Conservation (phyloP, 1,139 yeast species). For the Yamadazyma membranifaciens region DNA sequence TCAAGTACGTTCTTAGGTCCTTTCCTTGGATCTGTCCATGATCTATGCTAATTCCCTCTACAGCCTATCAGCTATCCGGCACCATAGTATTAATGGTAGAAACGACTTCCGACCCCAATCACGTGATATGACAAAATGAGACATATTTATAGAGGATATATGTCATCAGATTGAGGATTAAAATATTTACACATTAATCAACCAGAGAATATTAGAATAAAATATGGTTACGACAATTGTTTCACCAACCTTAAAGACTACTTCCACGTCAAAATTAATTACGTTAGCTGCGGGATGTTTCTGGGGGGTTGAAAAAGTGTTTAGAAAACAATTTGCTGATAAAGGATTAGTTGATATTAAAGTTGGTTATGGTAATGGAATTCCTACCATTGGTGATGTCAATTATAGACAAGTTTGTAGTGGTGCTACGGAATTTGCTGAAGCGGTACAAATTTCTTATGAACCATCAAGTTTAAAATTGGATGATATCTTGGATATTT, state of each 20-base stretch:
- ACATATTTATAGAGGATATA: background rate
- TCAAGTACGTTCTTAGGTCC: too few species aligned
- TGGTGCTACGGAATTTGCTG: conserved; percentile 72
- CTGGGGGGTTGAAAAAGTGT: conserved; percentile 94
- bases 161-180: conserved; percentile 1
- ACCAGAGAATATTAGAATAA: background rate
- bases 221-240: conserved; percentile 17
- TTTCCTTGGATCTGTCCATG: too few species aligned
- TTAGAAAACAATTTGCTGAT: conserved; percentile 58
- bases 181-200: background rate
- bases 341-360: conserved; percentile 71
- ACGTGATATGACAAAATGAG: conserved; percentile 4
- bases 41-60: too few species aligned
- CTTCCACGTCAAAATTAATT: conserved; percentile 45
- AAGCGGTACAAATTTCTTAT: conserved; percentile 76
- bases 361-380: conserved; percentile 92
- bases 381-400: conserved; percentile 46
- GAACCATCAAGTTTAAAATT: conserved; percentile 65
- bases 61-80: too few species aligned
- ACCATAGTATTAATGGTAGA: too few species aligned
- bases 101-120: background rate
- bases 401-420: conserved; percentile 73
- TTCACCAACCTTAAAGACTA: conserved; percentile 38
- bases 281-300: conserved; percentile 86
- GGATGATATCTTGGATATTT: conserved; percentile 71